Conservation (phyloP, 2,329 filamentous ascomycete genomes). For the Nemania bipapillata region DNA sequence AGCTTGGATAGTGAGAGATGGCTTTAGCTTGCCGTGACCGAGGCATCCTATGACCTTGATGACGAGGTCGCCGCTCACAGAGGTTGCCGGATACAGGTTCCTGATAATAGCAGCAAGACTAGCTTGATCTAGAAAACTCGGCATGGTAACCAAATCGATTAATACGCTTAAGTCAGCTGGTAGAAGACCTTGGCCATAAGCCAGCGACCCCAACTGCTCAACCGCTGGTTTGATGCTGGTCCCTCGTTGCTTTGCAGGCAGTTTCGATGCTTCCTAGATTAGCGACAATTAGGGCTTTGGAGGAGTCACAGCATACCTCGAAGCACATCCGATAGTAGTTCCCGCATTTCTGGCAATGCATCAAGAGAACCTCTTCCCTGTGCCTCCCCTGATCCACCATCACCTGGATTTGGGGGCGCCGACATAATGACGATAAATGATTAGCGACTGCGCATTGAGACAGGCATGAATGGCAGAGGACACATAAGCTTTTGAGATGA, state of each 20-base stretch:
- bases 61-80: constrained; percentile 69
- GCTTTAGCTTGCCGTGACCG: constrained; percentile 81
- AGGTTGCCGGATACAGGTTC: constrained; percentile 77
- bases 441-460: background rate
- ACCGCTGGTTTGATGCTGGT: constrained; percentile 71
- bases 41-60: constrained; percentile 76
- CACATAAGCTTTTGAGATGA: background rate
- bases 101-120: constrained; percentile 75
- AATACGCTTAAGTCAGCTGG: constrained; percentile 69
- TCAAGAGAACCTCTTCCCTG: constrained; percentile 13
- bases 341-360: constrained; percentile 33
- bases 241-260: constrained; percentile 73
- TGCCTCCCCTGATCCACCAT: constrained; percentile 12
- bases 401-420: background rate
- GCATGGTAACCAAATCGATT: constrained; percentile 72
- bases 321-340: constrained; percentile 41
- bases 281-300: constrained; percentile 9
- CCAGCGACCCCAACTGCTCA: constrained; percentile 69
- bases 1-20: constrained; percentile 75
- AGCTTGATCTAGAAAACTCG: constrained; percentile 78
- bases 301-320: constrained; percentile 39
- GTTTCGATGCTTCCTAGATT: constrained; percentile 61
- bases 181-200: constrained; percentile 75
- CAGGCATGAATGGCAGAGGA: background rate
- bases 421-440: constrained; percentile 27